Base-by-base conservation (phyloP, 2,329 filamentous ascomycete genomes). In the Aspergillus cejpii region DNA sequence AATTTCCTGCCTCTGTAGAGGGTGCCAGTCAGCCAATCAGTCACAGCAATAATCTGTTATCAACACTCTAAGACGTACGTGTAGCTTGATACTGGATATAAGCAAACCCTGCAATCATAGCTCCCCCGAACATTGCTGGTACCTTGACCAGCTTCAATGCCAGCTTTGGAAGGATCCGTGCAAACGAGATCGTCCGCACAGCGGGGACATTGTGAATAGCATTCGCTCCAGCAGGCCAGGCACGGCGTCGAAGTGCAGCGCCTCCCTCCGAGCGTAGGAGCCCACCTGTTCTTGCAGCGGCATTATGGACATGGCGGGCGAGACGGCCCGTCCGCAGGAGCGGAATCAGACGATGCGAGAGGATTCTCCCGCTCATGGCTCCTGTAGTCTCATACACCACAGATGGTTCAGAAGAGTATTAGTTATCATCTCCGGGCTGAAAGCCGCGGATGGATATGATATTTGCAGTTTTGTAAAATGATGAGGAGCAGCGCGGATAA, bases 51-150 rank as follows among this genome's bases (percentile, higher is more conserved):
- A 21, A 28, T 37, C 14, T 26, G 26, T 21, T 3, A 8, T n/a
- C n/a, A n/a, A n/a, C n/a, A n/a, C n/a, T 26, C 5, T 15, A 23
- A 26, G 49, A 77, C 85, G 51, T 77, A 90, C 86, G 86, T 44
- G 84, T 82, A 51, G 92, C 91, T 69, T 98, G 92, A 64, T 98
- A 97, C 64, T 98, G 92, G 39, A 98, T 72, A 77, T 95, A 98
- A 20, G 89, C 89, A 47, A 94, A 72, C 2, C 86, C 87, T 11
- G 87, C 90, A 54, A 98, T 79, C 60, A 89, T 87, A 37, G 90
- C 79, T 33, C 88, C 89, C 33, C 91, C 92, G 59, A 95, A 90
- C 72, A 96, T 84, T 46, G 92, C 92, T 15, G 92, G 92, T 43
- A 95, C 75, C 45, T 89, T 81, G 27, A 83, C 78, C 56, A 98